A percentile compares a stretch with the other conserved stretches of the same genome.
phyloP scores from a whole-genome alignment of 106 monocot genomes.

The Alisma plantagoaquatica region DNA sequence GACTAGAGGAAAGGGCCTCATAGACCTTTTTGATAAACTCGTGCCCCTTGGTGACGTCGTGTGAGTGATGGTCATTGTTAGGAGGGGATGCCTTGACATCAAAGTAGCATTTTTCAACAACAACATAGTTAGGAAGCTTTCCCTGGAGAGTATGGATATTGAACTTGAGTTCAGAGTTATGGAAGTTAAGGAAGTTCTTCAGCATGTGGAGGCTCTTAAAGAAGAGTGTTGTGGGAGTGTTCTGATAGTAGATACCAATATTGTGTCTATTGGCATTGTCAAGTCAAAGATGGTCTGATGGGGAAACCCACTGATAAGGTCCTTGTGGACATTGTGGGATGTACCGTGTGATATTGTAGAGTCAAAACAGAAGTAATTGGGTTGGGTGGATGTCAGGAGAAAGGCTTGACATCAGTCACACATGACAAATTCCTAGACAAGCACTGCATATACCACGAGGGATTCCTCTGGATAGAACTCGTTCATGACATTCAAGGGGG shows the following conservation, averaged over 20 bases:
- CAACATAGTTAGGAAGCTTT: conserved; percentile 62
- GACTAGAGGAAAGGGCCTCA: conserved; percentile 63
- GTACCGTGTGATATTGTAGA: conserved; percentile 74
- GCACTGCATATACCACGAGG: too few relatives aligned
- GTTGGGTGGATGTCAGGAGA: conserved; percentile 63
- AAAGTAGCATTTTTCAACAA: conserved; percentile 66
- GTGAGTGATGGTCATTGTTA: too few relatives aligned
- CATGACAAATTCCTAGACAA: conserved; percentile 50
- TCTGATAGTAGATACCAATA: conserved; percentile 56
- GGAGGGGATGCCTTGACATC: conserved; percentile 42
- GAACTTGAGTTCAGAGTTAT: conserved; percentile 45
- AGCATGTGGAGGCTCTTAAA: conserved; percentile 52
- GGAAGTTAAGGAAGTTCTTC: conserved; percentile 49
- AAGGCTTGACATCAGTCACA: conserved; percentile 74
- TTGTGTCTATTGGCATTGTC: conserved; percentile 31
- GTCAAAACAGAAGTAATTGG: conserved; percentile 69
- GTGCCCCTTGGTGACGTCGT: too few relatives aligned
- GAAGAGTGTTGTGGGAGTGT: conserved; percentile 64
- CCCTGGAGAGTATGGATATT: conserved; percentile 47
- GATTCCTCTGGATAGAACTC: too few relatives aligned
- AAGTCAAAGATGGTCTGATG: conserved; percentile 72
- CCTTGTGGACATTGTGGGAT: conserved; percentile 54
- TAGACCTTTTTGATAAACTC: too few relatives aligned
- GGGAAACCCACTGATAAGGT: conserved; percentile 67
- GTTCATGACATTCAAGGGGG: conserved; percentile 61